These are phyloP conservation scores for Hanseniaspora opuntiae DNA, from an alignment of 805 yeast genomes.

Conservation along the genomic window DNA sequence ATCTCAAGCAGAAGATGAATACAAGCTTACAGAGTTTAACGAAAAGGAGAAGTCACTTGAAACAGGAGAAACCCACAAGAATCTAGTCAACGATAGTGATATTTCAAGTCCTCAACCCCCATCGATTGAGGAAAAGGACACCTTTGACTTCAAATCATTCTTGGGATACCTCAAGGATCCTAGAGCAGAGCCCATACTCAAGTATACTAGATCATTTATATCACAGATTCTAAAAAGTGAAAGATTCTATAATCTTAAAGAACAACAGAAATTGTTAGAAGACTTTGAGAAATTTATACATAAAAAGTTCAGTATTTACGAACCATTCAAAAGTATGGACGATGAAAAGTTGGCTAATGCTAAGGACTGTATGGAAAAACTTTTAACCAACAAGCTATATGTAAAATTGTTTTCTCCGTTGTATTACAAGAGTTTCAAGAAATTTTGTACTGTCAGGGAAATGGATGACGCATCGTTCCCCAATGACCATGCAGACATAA, in stretches of 20 bases:
- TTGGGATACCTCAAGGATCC: constrained; percentile 55
- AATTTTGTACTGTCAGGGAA: constrained; percentile 17
- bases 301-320: constrained; percentile 44
- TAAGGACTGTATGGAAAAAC: constrained; percentile 81
- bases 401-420: constrained; percentile 66
- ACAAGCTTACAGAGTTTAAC: background rate
- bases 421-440: constrained; percentile 16
- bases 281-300: constrained; percentile 69
- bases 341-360: constrained; percentile 53
- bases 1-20: background rate
- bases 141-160: constrained; percentile 75
- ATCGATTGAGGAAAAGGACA: background rate
- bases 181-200: constrained; percentile 76
- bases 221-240: constrained; percentile 48
- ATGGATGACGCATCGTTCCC: constrained; percentile 33
- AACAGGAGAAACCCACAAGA: background rate
- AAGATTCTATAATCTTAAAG: constrained; percentile 56
- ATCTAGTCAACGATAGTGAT: too few species aligned
- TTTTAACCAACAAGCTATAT: constrained; percentile 78
- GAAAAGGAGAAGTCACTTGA: background rate
- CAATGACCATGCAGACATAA: constrained; percentile 48
- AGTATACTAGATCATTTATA: constrained; percentile 73
- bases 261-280: constrained; percentile 59
- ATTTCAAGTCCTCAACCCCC: background rate
- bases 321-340: constrained; percentile 63